Evolutionary conservation across 1,139 yeast genomes (phyloP), one percentile per base, ranked within the genome.

Genomic region (Wickerhamomyces sp.): DNA sequence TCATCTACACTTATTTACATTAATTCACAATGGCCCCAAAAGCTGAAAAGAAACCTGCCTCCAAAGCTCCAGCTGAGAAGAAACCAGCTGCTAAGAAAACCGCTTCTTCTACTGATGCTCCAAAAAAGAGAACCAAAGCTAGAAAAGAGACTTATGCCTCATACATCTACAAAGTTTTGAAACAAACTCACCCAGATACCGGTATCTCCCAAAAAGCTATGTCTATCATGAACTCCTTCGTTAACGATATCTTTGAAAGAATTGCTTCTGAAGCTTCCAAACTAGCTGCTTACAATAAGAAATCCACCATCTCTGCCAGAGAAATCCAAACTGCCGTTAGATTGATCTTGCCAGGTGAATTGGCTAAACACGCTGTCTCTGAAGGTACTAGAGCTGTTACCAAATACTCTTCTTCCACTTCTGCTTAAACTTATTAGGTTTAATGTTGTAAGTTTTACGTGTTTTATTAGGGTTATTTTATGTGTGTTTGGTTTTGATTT

Each of bases 351-450:
- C 98, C 98, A 55, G 98, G 98, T 82, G 98, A 91, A 75, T 81
- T 91, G 70, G 97, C 98, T 55, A 91, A 91, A 81, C 98, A 91
- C 73, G 96, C 97, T 62, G 96, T 89, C 61, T 85, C 96, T 59
- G 98, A 91, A 75, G 97, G 98, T 79, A 91, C 98, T 61, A 89
- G 96, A 84, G 96, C 98, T 70, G 97, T 91, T 61, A 89, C 98
- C 71, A 91, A 91, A 80, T 91, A 91, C 82, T 88, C 97, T 63
- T 86, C 96, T 63, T 82, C 89, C 46, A 73, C 81, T 57, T 59
- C 68, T 39, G 68, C 68, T 61, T 64, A 55, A 56, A 43, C 41
- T 42, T 32, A 23, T 17, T 20, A 23, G 17, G 20, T 27, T 24
- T 20, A 16, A 13, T 23, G 15, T 25, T 26, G 20, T 15, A 20